Percentiles rank a stretch among this genome's conserved stretches.
Conservation (phyloP, 2,329 filamentous ascomycete species). For the Ophiostoma perfectum region DNA sequence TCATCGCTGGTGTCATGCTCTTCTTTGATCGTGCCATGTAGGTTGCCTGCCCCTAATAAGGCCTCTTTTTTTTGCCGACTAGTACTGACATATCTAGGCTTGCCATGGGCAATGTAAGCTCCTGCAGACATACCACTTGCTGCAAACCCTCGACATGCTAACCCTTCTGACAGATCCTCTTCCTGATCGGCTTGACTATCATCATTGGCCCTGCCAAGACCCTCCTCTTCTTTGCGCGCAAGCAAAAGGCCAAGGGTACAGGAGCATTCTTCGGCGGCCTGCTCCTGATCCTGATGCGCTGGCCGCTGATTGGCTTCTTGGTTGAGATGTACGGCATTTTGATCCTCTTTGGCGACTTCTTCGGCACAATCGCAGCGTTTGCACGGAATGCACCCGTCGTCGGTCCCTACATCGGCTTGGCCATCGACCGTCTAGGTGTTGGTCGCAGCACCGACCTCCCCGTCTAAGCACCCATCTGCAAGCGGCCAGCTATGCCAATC, state of each 20-base stretch:
- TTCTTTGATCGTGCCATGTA: constrained; percentile 98
- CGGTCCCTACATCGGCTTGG: constrained; percentile 75
- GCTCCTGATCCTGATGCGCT: constrained; percentile 76
- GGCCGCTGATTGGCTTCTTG: constrained; percentile 85
- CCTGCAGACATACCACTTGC: neutral
- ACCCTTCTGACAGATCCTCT: constrained; percentile 66
- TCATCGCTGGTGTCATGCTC: constrained; percentile 87
- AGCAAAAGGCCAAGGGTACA: constrained; percentile 87
- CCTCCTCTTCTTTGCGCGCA: constrained; percentile 85
- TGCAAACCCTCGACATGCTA: constrained; percentile 10
- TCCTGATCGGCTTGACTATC: constrained; percentile 90
- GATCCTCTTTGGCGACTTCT: constrained; percentile 91
- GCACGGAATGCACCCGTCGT: constrained; percentile 78
- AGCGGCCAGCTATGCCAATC: neutral
- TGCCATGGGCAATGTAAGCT: constrained; percentile 87
- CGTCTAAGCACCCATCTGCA: constrained; percentile 47
- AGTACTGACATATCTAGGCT: constrained; percentile 51
- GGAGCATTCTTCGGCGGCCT: constrained; percentile 82
- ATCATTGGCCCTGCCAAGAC: constrained; percentile 94
- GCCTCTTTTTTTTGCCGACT: neutral
- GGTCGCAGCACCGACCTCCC: constrained; percentile 69
- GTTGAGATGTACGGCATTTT: constrained; percentile 91
- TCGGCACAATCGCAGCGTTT: constrained; percentile 86
- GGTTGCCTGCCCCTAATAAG: constrained; percentile 32
- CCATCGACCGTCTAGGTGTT: constrained; percentile 64